phyloP scores from a whole-genome alignment of 257 asterid genomes.

The Przewalskia tangutica region DNA sequence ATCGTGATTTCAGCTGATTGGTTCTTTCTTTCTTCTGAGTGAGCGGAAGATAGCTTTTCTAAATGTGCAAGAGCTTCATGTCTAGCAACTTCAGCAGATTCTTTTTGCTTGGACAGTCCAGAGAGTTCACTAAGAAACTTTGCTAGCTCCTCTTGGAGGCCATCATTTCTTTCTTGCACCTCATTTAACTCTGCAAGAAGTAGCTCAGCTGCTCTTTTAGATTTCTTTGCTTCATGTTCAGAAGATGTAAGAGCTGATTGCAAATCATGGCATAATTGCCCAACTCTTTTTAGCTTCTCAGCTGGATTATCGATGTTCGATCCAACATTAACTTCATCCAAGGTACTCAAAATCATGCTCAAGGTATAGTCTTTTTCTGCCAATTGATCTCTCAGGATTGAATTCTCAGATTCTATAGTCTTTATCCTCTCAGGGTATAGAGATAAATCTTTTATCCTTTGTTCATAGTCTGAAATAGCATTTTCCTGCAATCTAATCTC shows the following conservation, averaged over 20 bases:
- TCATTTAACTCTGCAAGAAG: constrained; percentile 92
- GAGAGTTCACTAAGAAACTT: constrained; percentile 46
- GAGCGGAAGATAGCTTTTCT: constrained; percentile 49
- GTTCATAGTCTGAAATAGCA: constrained; percentile 47
- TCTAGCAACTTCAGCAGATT: constrained; percentile 50
- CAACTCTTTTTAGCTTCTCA: constrained; percentile 49
- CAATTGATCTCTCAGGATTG: constrained; percentile 46
- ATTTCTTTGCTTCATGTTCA: constrained; percentile 70
- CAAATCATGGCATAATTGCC: constrained; percentile 38
- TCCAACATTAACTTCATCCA: constrained; percentile 44
- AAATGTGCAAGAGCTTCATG: constrained; percentile 52
- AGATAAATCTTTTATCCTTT: constrained; percentile 39
- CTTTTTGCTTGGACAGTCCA: constrained; percentile 55
- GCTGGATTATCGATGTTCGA: constrained; percentile 32
- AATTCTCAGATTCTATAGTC: constrained; percentile 56
- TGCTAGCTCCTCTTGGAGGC: constrained; percentile 80
- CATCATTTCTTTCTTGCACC: constrained; percentile 92
- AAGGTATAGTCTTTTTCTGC: constrained; percentile 49
- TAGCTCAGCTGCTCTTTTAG: constrained; percentile 81
- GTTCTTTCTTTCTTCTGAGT: constrained; percentile 57
- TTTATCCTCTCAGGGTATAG: constrained; percentile 43
- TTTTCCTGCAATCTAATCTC: constrained; percentile 35
- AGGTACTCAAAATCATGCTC: constrained; percentile 36
- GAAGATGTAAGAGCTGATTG: constrained; percentile 34
- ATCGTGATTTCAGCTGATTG: constrained; percentile 45